phyloP scores from a whole-genome alignment of 2,329 filamentous ascomycete species.

The Sporothrix euskadiensis region DNA sequence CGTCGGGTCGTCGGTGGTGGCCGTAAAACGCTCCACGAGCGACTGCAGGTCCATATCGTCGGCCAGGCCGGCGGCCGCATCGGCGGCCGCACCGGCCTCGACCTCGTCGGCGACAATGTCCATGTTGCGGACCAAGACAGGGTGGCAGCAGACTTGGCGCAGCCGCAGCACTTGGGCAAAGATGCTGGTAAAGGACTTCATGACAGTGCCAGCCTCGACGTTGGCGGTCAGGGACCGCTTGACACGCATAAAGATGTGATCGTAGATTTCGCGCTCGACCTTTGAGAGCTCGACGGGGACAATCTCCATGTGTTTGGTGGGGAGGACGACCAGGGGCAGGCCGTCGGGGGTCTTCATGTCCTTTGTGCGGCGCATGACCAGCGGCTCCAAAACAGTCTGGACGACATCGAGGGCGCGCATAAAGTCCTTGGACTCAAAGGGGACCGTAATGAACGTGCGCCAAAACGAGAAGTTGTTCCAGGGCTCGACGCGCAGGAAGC shows the following conservation, averaged over 20 bases:
- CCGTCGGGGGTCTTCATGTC: slow-evolving; percentile 96
- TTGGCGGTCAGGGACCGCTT: slow-evolving; percentile 84
- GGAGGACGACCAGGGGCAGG: slow-evolving; percentile 71
- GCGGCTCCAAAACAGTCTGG: slow-evolving; percentile 90
- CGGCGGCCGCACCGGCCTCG: slow-evolving; percentile 73
- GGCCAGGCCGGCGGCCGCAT: slow-evolving; percentile 76
- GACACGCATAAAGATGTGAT: slow-evolving; percentile 80
- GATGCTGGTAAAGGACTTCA: slow-evolving; percentile 96
- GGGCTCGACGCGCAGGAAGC: slow-evolving; percentile 90
- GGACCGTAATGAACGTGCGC: slow-evolving; percentile 97
- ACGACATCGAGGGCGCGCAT: slow-evolving; percentile 92
- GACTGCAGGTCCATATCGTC: slow-evolving; percentile 95
- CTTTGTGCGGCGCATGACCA: slow-evolving; percentile 94
- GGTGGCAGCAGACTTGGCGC: slow-evolving; percentile 92
- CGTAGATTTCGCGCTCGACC: slow-evolving; percentile 85
- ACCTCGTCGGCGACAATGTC: slow-evolving; percentile 84
- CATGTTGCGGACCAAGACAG: slow-evolving; percentile 81
- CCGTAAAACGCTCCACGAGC: slow-evolving; percentile 80
- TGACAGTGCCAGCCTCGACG: slow-evolving; percentile 83
- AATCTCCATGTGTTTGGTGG: slow-evolving; percentile 78
- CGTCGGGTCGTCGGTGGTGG: slow-evolving; percentile 61
- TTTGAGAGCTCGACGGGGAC: slow-evolving; percentile 83
- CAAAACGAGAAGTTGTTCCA: slow-evolving; percentile 99
- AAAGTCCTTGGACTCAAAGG: slow-evolving; percentile 94
- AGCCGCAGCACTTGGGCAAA: slow-evolving; percentile 94